Base-by-base conservation (phyloP, 768 basidiomycete species). In the Coprinopsis marcescibilis region DNA sequence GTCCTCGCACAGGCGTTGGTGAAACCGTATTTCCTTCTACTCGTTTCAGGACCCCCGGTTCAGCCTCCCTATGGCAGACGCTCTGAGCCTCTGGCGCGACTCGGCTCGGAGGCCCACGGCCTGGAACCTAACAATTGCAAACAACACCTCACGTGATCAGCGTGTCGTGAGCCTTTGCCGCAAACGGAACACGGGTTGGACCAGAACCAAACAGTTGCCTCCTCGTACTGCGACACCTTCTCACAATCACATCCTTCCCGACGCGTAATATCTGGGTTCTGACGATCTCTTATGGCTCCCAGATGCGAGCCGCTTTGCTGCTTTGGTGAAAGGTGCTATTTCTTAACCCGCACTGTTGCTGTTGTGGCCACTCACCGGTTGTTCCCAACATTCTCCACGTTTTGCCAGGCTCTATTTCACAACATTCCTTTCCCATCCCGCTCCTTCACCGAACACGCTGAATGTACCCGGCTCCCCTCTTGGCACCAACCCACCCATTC, bases 341-440 rank as follows among this genome's bases (percentile, higher is more conserved):
- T 48, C 46, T 48, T 50, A 42, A 40, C 29, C 44, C 43, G 49
- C 24, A n/a, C n/a, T n/a, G n/a, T n/a, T n/a, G n/a, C n/a, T n/a
- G n/a, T n/a, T n/a, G n/a, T n/a, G 42, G 43, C 49, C 27, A 45
- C 37, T 42, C 37, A n/a, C n/a, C n/a, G n/a, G n/a, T n/a, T n/a
- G n/a, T n/a, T n/a, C n/a, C n/a, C n/a, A 40, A 17, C 23, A 7
- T 10, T 15, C 40, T 52, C 54, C 40, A 45, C 50, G n/a, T 45
- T 41, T 56, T 51, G 53, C 23, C 64, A 88, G 89, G 64, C 76
- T 93, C 34, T 92, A 82, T 70, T 93, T 92, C 63, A 92, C 90
- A 19, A 85, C 86, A n/a, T 92, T 91, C 58, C n/a, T n/a, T n/a
- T 80, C 83, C 19, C 76, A 82, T 56, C 88, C 89, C 14, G 66